phyloP scores from a whole-genome alignment of 495 filamentous ascomycete genomes.

The Xylaria longipes region DNA sequence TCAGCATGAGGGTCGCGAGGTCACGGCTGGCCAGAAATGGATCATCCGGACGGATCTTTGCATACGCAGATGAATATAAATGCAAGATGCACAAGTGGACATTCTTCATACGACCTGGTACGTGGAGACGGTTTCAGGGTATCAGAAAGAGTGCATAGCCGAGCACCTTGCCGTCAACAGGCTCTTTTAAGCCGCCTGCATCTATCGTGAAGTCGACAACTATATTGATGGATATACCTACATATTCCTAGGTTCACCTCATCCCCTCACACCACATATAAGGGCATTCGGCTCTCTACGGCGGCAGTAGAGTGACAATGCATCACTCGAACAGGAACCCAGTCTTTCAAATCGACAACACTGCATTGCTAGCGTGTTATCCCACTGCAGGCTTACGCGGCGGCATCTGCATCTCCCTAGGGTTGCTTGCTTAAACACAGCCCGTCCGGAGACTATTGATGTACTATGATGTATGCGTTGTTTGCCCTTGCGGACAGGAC shows the following conservation, averaged over 20 bases:
- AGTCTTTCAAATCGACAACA: neutral
- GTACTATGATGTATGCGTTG: neutral
- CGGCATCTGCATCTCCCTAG: neutral
- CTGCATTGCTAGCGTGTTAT: neutral
- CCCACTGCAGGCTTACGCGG: neutral
- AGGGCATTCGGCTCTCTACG: neutral
- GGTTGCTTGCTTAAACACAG: neutral
- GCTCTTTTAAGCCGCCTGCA: neutral
- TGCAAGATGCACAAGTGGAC: neutral
- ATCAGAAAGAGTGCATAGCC: neutral
- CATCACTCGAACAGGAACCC: neutral
- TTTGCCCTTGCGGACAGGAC: neutral
- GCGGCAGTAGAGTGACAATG: neutral
- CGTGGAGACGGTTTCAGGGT: neutral
- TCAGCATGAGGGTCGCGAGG: slow-evolving; percentile 81
- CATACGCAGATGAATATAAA: slow-evolving; percentile 47
- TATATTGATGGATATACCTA: neutral
- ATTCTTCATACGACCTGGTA: neutral
- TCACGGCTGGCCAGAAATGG: slow-evolving; percentile 88
- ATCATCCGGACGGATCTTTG: slow-evolving; percentile 88
- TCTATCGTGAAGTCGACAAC: neutral
- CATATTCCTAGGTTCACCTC: neutral
- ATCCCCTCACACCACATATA: neutral
- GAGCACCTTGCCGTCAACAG: neutral
- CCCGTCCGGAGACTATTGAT: neutral